Conservation (phyloP, 768 basidiomycete species). For the Kwoniella pini region DNA sequence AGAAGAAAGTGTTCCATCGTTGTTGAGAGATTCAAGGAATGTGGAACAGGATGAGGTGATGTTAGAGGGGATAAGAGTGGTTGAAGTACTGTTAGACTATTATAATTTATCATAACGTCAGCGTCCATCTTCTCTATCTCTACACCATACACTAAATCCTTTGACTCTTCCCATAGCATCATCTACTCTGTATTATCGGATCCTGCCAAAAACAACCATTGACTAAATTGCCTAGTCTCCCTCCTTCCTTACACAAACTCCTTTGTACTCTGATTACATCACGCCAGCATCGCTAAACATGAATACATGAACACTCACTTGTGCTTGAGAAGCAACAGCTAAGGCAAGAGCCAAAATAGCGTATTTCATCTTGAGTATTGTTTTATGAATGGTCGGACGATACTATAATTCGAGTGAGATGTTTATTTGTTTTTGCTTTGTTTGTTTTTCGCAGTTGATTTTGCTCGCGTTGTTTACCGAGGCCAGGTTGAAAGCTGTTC, state of each 20-base stretch:
- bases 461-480: not conserved
- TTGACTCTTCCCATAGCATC: no score
- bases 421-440: not conserved
- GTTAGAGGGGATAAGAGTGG: constrained; percentile 67
- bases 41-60: constrained; percentile 59
- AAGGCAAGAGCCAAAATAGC: constrained; percentile 21
- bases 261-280: no score
- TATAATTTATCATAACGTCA: not conserved
- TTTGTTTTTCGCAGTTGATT: not conserved
- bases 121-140: not conserved
- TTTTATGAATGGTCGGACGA: no score
- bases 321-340: constrained; percentile 22
- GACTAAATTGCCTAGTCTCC: no score
- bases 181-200: no score
- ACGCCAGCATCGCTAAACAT: no score
- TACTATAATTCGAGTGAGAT: not conserved
- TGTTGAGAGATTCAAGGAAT: constrained; percentile 68
- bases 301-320: constrained; percentile 27
- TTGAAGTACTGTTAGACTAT: constrained; percentile 11
- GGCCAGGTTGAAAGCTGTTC: not conserved
- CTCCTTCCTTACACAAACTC: no score
- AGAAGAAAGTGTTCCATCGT: constrained; percentile 59
- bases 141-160: no score
- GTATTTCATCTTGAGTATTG: constrained; percentile 24
- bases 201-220: no score